A percentile compares a stretch with the other conserved stretches of the same genome.
Evolutionary conservation across 2,329 filamentous ascomycete genomes (phyloP).

Genomic region (Fusarium stilboides): DNA sequence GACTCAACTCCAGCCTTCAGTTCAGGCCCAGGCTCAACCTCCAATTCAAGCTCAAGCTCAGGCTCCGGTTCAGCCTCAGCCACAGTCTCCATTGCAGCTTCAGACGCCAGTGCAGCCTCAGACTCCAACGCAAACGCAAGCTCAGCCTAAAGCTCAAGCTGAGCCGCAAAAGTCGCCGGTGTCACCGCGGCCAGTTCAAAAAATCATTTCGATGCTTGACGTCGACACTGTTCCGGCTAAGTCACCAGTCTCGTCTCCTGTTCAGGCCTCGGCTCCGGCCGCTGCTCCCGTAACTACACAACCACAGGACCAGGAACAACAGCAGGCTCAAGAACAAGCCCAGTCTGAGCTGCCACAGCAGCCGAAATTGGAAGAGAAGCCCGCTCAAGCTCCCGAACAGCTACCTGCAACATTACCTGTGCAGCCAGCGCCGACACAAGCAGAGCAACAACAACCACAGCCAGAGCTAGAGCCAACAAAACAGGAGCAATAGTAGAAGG

Average conservation of each 20-base stretch:
- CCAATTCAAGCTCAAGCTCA: conserved; percentile 17
- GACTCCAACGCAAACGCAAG: conserved; percentile 1
- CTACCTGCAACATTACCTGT: conserved; percentile 5
- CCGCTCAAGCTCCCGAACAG: conserved; percentile 19
- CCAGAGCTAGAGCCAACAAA: conserved; percentile 25
- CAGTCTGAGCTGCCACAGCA: conserved; percentile 13
- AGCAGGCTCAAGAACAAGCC: conserved; percentile 1
- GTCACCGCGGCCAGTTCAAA: conserved; percentile 13
- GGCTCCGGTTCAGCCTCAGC: conserved; percentile 9
- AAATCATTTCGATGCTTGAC: conserved; percentile 37
- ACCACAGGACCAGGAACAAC: conserved; percentile 21
- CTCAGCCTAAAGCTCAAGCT: conserved; percentile 1
- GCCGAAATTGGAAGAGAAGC: conserved; percentile 16
- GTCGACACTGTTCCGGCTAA: conserved; percentile 16
- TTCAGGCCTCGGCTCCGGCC: neutral
- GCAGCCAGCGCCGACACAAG: conserved; percentile 12
- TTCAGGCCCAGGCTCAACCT: conserved; percentile 10
- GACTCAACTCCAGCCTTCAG: conserved; percentile 8
- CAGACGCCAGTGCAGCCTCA: conserved; percentile 14
- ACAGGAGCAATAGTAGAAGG: conserved; percentile 22
- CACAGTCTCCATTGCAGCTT: neutral
- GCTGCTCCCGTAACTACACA: conserved; percentile 5
- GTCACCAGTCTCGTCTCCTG: conserved; percentile 5
- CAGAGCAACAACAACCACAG: conserved; percentile 24
- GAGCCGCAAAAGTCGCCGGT: conserved; percentile 8